Evolutionary conservation across 176 grass and related monocot genomes (phyloP).

Genomic region (barley (Hordeum vulgare)): DNA sequence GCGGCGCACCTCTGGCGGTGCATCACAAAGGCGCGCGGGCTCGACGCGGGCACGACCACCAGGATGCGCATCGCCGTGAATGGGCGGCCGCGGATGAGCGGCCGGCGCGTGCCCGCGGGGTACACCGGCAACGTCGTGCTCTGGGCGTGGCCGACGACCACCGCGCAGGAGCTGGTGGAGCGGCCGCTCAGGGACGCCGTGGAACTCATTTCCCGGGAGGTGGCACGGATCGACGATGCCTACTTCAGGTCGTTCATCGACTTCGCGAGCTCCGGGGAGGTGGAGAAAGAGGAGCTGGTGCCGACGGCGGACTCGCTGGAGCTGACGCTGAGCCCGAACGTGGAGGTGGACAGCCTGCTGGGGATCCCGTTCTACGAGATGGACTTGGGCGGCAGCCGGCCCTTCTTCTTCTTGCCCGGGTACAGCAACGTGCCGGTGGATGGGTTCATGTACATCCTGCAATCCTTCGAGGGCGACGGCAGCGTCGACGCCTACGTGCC

Average conservation of each 20-base stretch:
- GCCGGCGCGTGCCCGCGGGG: neutral
- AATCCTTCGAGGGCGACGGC: neutral
- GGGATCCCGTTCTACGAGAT: neutral
- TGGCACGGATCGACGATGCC: neutral
- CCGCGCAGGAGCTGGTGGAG: neutral
- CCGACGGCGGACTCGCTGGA: slow-evolving; percentile 8
- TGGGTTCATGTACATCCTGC: neutral
- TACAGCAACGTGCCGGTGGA: neutral
- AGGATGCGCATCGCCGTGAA: neutral
- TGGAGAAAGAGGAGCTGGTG: slow-evolving; percentile 30
- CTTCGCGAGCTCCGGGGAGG: slow-evolving; percentile 20
- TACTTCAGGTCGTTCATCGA: slow-evolving; percentile 27
- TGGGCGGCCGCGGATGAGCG: neutral
- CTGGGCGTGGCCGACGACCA: neutral
- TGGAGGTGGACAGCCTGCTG: neutral
- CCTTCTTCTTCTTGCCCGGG: neutral
- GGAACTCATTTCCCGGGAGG: neutral
- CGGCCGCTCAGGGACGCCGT: neutral
- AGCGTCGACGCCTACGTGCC: neutral
- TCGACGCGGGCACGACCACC: neutral
- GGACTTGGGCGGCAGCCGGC: neutral
- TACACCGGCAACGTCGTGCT: slow-evolving; percentile 19
- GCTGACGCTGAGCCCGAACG: too few species aligned
- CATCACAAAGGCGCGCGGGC: neutral
- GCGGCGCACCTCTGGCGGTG: slow-evolving; percentile 11